These are phyloP conservation scores for Begonia loranthoides DNA, from an alignment of 306 rosid species.

Conservation along the genomic window DNA sequence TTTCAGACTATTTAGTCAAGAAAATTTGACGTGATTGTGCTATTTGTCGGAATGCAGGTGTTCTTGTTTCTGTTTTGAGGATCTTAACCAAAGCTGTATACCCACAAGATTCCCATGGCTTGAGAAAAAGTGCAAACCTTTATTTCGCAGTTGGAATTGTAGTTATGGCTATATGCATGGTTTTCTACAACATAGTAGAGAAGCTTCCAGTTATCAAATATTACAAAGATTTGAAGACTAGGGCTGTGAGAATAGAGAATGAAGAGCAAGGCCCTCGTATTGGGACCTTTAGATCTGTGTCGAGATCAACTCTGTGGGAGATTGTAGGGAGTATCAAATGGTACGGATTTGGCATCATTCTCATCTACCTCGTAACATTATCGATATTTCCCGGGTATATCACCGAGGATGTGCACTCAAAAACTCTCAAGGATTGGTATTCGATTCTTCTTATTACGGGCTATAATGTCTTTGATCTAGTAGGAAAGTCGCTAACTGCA, in stretches of 20 bases:
- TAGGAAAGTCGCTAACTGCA: constrained; percentile 67
- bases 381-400: constrained; percentile 86
- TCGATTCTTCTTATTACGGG: constrained; percentile 49
- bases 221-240: constrained; percentile 46
- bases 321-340: constrained; percentile 54
- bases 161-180: constrained; percentile 47
- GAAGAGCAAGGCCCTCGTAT: constrained; percentile 33
- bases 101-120: constrained; percentile 56
- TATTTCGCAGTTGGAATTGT: constrained; percentile 62
- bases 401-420: constrained; percentile 85
- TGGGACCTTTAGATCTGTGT: constrained; percentile 16
- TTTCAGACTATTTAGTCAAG: too few species aligned
- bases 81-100: constrained; percentile 67
- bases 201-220: constrained; percentile 76
- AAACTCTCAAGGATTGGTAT: constrained; percentile 73
- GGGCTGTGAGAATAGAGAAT: constrained; percentile 34
- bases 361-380: constrained; percentile 64
- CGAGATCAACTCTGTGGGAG: constrained; percentile 52
- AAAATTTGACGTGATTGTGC: too few species aligned
- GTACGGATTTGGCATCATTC: constrained; percentile 58
- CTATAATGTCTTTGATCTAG: constrained; percentile 77
- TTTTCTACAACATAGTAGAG: constrained; percentile 47
- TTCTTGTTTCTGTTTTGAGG: constrained; percentile 60
- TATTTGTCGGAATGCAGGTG: constrained; percentile 32
- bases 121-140: constrained; percentile 67